Conservation (phyloP, 2,329 filamentous ascomycete species). For the Microdochium nivale region DNA sequence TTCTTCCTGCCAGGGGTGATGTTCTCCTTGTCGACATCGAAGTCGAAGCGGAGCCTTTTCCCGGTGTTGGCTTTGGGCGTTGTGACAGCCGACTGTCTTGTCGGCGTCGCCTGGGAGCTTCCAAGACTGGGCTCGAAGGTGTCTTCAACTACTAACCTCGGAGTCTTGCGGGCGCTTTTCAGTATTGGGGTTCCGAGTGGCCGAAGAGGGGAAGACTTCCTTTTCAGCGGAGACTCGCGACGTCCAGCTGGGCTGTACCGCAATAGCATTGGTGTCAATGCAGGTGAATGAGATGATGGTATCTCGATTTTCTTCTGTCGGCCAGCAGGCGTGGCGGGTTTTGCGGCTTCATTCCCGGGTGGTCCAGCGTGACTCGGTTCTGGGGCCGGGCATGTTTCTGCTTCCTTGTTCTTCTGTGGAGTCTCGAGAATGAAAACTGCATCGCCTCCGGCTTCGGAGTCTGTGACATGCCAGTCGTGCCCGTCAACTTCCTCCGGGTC, state of each 20-base stretch:
- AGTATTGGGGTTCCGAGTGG: slow-evolving; percentile 9
- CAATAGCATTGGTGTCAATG: slow-evolving; percentile 15
- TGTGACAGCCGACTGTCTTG: slow-evolving; percentile 9
- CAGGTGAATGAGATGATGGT: slow-evolving; percentile 16
- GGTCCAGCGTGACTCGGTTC: slow-evolving; percentile 8
- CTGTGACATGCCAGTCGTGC: slow-evolving; percentile 12
- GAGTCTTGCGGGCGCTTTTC: slow-evolving; percentile 12
- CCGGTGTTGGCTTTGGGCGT: slow-evolving; percentile 9
- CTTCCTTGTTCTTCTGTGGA: slow-evolving; percentile 6
- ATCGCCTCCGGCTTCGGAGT: slow-evolving; percentile 17
- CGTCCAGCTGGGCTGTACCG: slow-evolving; percentile 12
- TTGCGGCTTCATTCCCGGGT: neutral
- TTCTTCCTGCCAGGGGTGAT: slow-evolving; percentile 21
- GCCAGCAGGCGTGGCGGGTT: slow-evolving; percentile 16
- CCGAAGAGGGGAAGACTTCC: slow-evolving; percentile 14
- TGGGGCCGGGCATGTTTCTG: slow-evolving; percentile 5
- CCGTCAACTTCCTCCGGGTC: slow-evolving; percentile 6
- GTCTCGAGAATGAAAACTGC: slow-evolving; percentile 13
- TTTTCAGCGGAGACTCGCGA: slow-evolving; percentile 14
- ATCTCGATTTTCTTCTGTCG: slow-evolving; percentile 14
- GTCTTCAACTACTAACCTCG: slow-evolving; percentile 17
- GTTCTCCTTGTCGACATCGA: slow-evolving; percentile 23
- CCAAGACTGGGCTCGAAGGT: slow-evolving; percentile 16
- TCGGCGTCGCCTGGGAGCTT: slow-evolving; percentile 14
- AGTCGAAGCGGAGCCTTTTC: slow-evolving; percentile 16